Conservation (phyloP, 495 filamentous ascomycete species). For the Penicillium dipodomyicola region DNA sequence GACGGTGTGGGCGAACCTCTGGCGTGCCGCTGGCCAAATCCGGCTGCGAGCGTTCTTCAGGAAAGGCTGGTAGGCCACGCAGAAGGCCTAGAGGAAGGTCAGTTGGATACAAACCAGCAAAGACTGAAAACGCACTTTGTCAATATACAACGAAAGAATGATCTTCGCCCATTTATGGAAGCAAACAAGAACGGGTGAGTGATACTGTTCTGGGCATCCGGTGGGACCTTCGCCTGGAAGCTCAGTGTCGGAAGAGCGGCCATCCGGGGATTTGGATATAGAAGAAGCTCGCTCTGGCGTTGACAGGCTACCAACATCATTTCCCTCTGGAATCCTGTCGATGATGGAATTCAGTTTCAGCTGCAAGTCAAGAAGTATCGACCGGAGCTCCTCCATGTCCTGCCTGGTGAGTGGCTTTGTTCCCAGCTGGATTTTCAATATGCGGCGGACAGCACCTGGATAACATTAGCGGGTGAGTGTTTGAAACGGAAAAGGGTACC, state of each 20-base stretch:
- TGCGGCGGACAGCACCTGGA: slow-evolving; percentile 43
- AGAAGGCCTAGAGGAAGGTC: slow-evolving; percentile 40
- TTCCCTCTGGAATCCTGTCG: slow-evolving; percentile 38
- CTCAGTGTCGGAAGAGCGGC: slow-evolving; percentile 26
- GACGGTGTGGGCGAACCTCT: slow-evolving; percentile 36
- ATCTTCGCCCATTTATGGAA: slow-evolving; percentile 51
- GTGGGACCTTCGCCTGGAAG: slow-evolving; percentile 39
- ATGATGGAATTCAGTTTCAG: slow-evolving; percentile 44
- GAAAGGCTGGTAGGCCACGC: slow-evolving; percentile 55
- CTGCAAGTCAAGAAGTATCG: slow-evolving; percentile 47
- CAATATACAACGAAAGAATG: slow-evolving; percentile 44
- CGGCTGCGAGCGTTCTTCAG: slow-evolving; percentile 55
- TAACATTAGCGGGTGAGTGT: slow-evolving; percentile 12
- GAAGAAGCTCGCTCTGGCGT: slow-evolving; percentile 28
- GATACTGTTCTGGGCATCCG: slow-evolving; percentile 46
- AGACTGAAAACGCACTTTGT: slow-evolving; percentile 33
- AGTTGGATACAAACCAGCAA: background rate
- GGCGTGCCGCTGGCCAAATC: slow-evolving; percentile 52
- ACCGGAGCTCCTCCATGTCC: slow-evolving; percentile 47
- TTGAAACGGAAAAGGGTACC: slow-evolving; percentile 13
- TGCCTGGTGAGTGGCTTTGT: slow-evolving; percentile 42
- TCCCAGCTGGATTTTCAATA: slow-evolving; percentile 47
- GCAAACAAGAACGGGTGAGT: slow-evolving; percentile 42
- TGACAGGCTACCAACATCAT: slow-evolving; percentile 7
- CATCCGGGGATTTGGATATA: slow-evolving; percentile 34